A percentile compares a stretch with the other conserved stretches of the same genome.
Evolutionary conservation across 129 eudicot species (phyloP).

Genomic region (Oenanthe sinensis): DNA sequence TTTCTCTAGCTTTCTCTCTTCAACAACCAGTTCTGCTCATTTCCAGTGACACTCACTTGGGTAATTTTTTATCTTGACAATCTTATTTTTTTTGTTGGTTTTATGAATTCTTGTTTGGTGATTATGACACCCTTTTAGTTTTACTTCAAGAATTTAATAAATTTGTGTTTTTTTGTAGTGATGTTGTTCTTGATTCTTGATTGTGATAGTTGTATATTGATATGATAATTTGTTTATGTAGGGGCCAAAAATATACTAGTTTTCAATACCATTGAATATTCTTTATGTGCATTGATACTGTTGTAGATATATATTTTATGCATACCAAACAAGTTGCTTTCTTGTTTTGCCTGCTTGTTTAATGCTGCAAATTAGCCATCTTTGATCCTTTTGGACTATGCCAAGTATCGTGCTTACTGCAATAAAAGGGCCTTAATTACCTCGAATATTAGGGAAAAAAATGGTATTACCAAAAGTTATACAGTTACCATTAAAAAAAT

Average conservation of each 20-base stretch:
- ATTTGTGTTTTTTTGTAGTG: background rate
- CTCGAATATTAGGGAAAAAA: too few relatives aligned
- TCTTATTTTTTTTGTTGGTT: background rate
- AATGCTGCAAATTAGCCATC: background rate
- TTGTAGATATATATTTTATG: background rate
- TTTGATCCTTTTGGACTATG: background rate
- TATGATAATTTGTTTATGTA: background rate
- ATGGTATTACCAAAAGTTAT: background rate
- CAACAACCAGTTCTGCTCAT: conserved; percentile 8
- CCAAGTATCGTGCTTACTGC: background rate
- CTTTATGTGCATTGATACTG: background rate
- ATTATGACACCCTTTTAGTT: background rate
- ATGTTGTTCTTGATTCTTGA: background rate
- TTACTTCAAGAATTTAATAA: background rate
- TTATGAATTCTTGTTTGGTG: background rate
- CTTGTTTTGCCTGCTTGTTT: background rate
- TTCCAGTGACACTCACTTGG: conserved; percentile 16
- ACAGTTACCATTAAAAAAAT: background rate
- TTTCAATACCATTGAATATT: background rate
- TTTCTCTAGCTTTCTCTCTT: conserved; percentile 13
- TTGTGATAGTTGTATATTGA: background rate
- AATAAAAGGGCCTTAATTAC: background rate
- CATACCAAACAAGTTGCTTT: background rate
- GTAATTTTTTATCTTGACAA: conserved; percentile 10
- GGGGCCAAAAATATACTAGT: background rate